Conservation (phyloP, 2,329 filamentous ascomycete genomes). For the Intubia oerlemansii region DNA sequence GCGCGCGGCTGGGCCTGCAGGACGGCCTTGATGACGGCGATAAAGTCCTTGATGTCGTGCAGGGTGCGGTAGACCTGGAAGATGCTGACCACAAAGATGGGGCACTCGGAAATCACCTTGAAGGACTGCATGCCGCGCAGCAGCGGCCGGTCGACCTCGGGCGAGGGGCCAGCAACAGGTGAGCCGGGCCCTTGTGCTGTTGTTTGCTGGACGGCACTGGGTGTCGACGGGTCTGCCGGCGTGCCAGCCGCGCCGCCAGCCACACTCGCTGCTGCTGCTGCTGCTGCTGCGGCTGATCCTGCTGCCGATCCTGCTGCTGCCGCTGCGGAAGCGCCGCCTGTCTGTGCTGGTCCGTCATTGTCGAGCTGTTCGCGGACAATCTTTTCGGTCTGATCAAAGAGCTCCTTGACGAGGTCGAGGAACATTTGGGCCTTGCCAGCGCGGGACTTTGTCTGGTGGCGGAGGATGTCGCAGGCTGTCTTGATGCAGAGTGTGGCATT, state of each 20-base stretch:
- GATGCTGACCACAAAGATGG: slow-evolving; percentile 95
- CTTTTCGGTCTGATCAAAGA: slow-evolving; percentile 87
- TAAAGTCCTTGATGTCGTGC: slow-evolving; percentile 75
- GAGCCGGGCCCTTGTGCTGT: slow-evolving; percentile 61
- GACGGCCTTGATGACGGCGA: slow-evolving; percentile 82
- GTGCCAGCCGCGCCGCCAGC: slow-evolving; percentile 7
- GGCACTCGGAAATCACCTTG: slow-evolving; percentile 93
- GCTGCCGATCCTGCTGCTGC: too few species aligned
- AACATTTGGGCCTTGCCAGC: slow-evolving; percentile 68
- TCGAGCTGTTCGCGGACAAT: slow-evolving; percentile 94
- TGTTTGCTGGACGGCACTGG: slow-evolving; percentile 27
- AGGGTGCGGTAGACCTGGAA: slow-evolving; percentile 75
- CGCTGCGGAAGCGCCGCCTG: slow-evolving; percentile 18
- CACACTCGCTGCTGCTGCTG: background rate
- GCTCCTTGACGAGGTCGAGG: slow-evolving; percentile 75
- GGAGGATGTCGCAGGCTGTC: slow-evolving; percentile 89
- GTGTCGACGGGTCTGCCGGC: slow-evolving; percentile 41
- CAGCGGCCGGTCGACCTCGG: slow-evolving; percentile 64
- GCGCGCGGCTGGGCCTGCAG: slow-evolving; percentile 76
- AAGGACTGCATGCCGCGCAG: slow-evolving; percentile 96
- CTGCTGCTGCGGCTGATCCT: too few species aligned
- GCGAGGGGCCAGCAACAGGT: slow-evolving; percentile 61
- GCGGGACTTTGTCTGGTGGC: slow-evolving; percentile 73
- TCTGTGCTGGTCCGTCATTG: too few species aligned
- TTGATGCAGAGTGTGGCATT: slow-evolving; percentile 98